Conservation (phyloP, 768 basidiomycete genomes). For the Mycena sanguinolenta region DNA sequence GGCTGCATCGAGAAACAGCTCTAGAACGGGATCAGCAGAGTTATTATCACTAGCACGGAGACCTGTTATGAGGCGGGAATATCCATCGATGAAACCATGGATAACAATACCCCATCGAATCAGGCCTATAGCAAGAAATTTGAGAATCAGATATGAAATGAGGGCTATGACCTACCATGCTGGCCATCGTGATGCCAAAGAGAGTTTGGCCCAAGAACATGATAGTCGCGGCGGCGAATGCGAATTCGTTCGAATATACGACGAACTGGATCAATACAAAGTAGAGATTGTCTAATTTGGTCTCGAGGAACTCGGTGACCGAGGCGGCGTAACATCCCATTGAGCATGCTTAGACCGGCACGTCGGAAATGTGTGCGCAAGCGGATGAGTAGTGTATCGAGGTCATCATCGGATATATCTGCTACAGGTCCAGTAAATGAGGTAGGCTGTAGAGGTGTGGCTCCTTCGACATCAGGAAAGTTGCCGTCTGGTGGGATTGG, state of each 20-base stretch:
- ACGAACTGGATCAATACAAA: constrained; percentile 35
- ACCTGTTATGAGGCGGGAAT: constrained; percentile 21
- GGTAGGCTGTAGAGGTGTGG: too few species aligned
- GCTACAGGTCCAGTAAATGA: constrained; percentile 18
- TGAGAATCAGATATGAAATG: background rate
- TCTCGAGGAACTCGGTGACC: constrained; percentile 30
- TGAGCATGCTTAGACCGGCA: constrained; percentile 37
- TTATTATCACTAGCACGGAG: constrained; percentile 26
- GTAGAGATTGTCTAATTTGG: constrained; percentile 29
- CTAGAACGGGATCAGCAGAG: background rate
- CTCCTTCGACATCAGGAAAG: too few species aligned
- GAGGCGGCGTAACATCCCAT: constrained; percentile 37
- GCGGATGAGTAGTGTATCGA: constrained; percentile 30
- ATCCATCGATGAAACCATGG: constrained; percentile 21
- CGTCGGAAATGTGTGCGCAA: constrained; percentile 29
- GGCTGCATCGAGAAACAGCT: background rate
- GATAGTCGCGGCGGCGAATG: constrained; percentile 39
- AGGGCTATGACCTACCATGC: constrained; percentile 4
- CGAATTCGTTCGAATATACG: constrained; percentile 31
- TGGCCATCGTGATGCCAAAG: constrained; percentile 49
- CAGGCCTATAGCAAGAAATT: background rate
- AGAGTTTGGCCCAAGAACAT: constrained; percentile 47
- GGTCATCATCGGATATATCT: constrained; percentile 8
- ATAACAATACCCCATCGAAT: constrained; percentile 28
- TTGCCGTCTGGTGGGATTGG: constrained; percentile 24